These are phyloP conservation scores for Colletotrichum endophyticum DNA, from an alignment of 2,329 filamentous ascomycete genomes.

Conservation along the genomic window DNA sequence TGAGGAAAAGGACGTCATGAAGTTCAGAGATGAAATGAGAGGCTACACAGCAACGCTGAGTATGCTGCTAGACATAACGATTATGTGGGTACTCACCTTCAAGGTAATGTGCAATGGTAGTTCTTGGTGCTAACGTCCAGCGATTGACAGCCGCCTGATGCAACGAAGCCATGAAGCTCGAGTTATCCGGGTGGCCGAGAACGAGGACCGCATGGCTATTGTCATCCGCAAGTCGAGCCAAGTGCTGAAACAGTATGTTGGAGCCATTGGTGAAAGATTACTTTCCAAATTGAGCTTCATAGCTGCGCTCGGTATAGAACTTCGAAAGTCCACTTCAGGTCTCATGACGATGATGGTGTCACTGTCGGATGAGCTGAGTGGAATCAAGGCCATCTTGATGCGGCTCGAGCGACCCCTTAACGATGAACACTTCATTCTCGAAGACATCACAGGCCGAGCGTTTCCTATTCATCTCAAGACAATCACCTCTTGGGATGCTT, in stretches of 20 bases:
- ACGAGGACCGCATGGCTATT: not conserved
- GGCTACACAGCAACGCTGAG: not conserved
- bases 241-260: not conserved
- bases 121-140: too few species aligned
- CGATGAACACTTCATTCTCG: not conserved
- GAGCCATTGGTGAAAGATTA: not conserved
- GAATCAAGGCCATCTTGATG: not conserved
- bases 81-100: not conserved
- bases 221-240: not conserved
- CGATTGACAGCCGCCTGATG: not conserved
- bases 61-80: not conserved
- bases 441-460: not conserved
- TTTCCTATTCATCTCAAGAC: not conserved
- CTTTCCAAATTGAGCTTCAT: not conserved
- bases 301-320: not conserved
- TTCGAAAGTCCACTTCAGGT: not conserved
- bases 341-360: not conserved
- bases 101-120: accelerated
- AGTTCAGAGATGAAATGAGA: not conserved
- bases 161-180: not conserved
- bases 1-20: not conserved
- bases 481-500: not conserved
- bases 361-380: not conserved
- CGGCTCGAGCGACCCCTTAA: not conserved
- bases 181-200: not conserved